Evolutionary conservation across 345 rosid genomes (phyloP).

Genomic region (Litchi chinensis): DNA sequence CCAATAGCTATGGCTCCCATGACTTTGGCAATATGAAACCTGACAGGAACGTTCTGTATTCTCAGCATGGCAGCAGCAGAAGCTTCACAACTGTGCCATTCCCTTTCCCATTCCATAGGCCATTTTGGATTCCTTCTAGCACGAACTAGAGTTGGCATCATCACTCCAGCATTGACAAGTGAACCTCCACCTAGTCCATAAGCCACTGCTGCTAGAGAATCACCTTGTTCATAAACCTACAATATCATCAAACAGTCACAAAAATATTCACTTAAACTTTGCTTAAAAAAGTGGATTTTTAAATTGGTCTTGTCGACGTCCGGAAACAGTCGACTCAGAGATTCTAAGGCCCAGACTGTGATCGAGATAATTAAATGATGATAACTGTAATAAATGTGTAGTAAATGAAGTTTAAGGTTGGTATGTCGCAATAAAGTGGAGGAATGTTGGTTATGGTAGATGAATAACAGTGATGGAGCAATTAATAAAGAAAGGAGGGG

Average conservation of each 20-base stretch:
- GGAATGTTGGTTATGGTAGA: too few relatives aligned
- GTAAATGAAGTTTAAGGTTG: too few relatives aligned
- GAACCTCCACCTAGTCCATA: conserved; percentile 55
- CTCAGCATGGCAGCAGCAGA: conserved; percentile 43
- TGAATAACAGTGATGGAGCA: too few relatives aligned
- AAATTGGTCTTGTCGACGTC: background rate
- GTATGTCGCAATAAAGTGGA: too few relatives aligned
- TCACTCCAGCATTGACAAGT: conserved; percentile 43
- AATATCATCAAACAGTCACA: background rate
- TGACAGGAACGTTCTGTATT: conserved; percentile 34
- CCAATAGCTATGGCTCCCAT: conserved; percentile 29
- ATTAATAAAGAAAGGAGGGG: too few relatives aligned
- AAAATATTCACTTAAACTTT: background rate
- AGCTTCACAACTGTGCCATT: conserved; percentile 47
- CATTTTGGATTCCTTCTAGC: conserved; percentile 41
- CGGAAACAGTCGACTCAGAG: too few relatives aligned
- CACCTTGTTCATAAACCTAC: conserved; percentile 37
- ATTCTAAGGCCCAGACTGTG: too few relatives aligned
- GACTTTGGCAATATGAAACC: conserved; percentile 40
- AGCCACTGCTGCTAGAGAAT: conserved; percentile 42
- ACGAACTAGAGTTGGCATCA: conserved; percentile 41
- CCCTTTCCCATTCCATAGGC: conserved; percentile 48
- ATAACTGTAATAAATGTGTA: too few relatives aligned
- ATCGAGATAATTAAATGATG: too few relatives aligned
- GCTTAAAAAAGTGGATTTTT: background rate